A percentile compares a stretch with the other conserved stretches of the same genome.
phyloP scores from a whole-genome alignment of 306 rosid species.

The apple (Malus domestica) region ASM211411v1 NC_041792.1:590001-590500 shows the following conservation, averaged over 20 bases:
- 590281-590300: slow-evolving; percentile 9
- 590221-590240: background rate
- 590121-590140: background rate
- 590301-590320: slow-evolving; percentile 16
- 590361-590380: background rate
- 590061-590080: background rate
- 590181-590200: too few relatives aligned
- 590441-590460: background rate
- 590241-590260: slow-evolving; percentile 11
- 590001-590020: background rate
- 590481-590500: background rate
- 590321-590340: slow-evolving; percentile 14
- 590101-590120: too few relatives aligned
- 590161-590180: too few relatives aligned
- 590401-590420: slow-evolving; percentile 18
- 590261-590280: slow-evolving; percentile 15
- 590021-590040: background rate
- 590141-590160: too few relatives aligned
- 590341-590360: slow-evolving; percentile 7
- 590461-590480: too few relatives aligned
- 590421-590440: background rate
- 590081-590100: background rate
- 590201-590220: too few relatives aligned
- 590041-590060: background rate
- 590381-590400: slow-evolving; percentile 14